These are phyloP conservation scores for Candida anglica DNA, from an alignment of 805 yeast genomes.

Conservation along the genomic window DNA sequence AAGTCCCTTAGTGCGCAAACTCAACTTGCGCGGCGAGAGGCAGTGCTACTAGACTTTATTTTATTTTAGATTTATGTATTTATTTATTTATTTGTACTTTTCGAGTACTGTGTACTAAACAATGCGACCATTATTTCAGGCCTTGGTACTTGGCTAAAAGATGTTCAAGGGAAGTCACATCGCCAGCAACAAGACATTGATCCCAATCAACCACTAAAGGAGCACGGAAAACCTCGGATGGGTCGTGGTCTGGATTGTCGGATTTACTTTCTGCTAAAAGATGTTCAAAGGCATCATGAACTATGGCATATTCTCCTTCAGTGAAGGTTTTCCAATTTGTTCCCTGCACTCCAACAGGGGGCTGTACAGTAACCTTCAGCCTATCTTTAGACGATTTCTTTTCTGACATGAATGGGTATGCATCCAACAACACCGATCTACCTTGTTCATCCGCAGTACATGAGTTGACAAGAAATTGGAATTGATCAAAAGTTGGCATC, in stretches of 20 bases:
- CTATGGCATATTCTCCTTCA: conserved; percentile 34
- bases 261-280: conserved; percentile 19
- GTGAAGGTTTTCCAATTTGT: conserved; percentile 24
- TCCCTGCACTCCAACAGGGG: conserved; percentile 11
- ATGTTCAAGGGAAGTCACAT: conserved; percentile 24
- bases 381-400: not conserved
- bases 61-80: too few relatives aligned
- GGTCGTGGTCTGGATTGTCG: conserved; percentile 20
- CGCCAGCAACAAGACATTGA: conserved; percentile 37
- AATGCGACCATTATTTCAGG: too few relatives aligned
- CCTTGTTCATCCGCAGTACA: conserved; percentile 21
- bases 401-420: conserved; percentile 36
- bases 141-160: conserved; percentile 29
- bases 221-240: conserved; percentile 32
- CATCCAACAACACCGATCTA: conserved; percentile 21
- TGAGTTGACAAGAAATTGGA: conserved; percentile 20
- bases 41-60: not conserved
- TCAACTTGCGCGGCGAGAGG: not conserved
- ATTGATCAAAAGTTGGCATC: conserved; percentile 43
- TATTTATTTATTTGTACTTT: too few relatives aligned
- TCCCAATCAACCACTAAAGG: conserved; percentile 47
- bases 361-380: conserved; percentile 14
- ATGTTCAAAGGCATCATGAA: conserved; percentile 32
- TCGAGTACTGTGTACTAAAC: too few relatives aligned
- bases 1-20: not conserved